phyloP scores from a whole-genome alignment of 2,329 filamentous ascomycete genomes.

The Penicillium polonicum region DNA sequence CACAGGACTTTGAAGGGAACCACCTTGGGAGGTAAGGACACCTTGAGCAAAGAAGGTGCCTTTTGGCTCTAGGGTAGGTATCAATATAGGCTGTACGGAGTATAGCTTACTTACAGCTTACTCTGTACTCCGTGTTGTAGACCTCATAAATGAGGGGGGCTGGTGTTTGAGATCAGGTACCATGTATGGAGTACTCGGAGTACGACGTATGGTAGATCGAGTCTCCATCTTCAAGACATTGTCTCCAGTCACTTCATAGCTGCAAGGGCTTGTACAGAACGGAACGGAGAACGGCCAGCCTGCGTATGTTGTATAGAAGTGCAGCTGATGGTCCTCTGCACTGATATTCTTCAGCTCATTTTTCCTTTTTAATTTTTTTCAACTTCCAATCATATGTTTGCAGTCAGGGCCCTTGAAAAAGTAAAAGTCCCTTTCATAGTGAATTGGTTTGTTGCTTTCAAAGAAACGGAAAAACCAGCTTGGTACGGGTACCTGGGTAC shows the following conservation, averaged over 20 bases:
- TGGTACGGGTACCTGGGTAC: slow-evolving; percentile 1
- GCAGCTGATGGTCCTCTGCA: not conserved
- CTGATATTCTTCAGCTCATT: not conserved
- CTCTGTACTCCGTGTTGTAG: not conserved
- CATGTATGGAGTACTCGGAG: not conserved
- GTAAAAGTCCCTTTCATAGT: not conserved
- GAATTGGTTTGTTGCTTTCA: slow-evolving; percentile 4
- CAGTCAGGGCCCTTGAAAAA: not conserved
- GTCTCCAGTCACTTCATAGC: slow-evolving; percentile 3
- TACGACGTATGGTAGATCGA: slow-evolving; percentile 7
- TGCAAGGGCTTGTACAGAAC: slow-evolving; percentile 14
- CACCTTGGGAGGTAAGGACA: slow-evolving; percentile 6
- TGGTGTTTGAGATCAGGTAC: slow-evolving; percentile 6
- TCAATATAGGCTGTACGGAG: not conserved
- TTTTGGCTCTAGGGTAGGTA: not conserved
- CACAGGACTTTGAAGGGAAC: not conserved
- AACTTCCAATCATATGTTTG: not conserved
- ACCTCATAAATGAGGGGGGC: not conserved
- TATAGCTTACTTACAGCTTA: not conserved
- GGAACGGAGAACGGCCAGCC: not conserved
- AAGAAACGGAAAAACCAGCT: not conserved
- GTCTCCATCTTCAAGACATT: slow-evolving; percentile 4
- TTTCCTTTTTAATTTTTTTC: not conserved
- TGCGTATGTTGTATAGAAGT: not conserved
- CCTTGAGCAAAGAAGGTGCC: not conserved